A percentile compares a stretch with the other conserved stretches of the same genome.
phyloP scores from a whole-genome alignment of 2,329 filamentous ascomycete genomes.

The Helminthosporium solani region DNA sequence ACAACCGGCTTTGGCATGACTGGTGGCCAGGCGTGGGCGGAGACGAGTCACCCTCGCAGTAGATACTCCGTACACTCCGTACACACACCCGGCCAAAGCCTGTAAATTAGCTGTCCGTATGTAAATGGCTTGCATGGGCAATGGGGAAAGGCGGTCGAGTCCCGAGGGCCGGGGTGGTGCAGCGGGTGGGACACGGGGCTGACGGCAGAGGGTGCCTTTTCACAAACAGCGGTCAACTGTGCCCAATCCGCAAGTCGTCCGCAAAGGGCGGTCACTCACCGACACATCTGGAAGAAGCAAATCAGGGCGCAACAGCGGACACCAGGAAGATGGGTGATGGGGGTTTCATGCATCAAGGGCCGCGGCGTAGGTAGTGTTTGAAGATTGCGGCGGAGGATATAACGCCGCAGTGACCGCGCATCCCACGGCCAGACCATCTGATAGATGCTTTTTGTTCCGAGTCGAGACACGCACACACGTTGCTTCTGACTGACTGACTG shows the following conservation, averaged over 20 bases:
- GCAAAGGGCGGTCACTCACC: slow-evolving; percentile 37
- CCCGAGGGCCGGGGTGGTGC: slow-evolving; percentile 26
- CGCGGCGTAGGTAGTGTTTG: slow-evolving; percentile 16
- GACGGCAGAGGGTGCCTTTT: slow-evolving; percentile 22
- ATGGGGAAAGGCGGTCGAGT: slow-evolving; percentile 26
- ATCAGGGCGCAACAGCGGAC: slow-evolving; percentile 25
- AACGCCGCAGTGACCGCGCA: slow-evolving; percentile 31
- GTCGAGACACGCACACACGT: slow-evolving; percentile 29
- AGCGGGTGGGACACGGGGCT: slow-evolving; percentile 14
- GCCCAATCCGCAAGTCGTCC: slow-evolving; percentile 24
- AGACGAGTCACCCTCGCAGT: slow-evolving; percentile 12
- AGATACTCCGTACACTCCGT: too few species aligned
- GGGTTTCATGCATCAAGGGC: slow-evolving; percentile 35
- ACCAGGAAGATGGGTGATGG: slow-evolving; percentile 3
- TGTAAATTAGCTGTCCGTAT: background rate
- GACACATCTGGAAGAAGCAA: slow-evolving; percentile 28
- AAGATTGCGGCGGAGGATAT: slow-evolving; percentile 31
- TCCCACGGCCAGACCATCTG: slow-evolving; percentile 36
- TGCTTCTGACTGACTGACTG: slow-evolving; percentile 35
- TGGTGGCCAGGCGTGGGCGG: slow-evolving; percentile 13
- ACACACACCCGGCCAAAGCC: background rate
- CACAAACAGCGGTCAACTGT: slow-evolving; percentile 28
- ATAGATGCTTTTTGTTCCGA: slow-evolving; percentile 17
- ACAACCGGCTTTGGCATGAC: background rate
- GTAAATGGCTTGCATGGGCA: too few species aligned